Evolutionary conservation across 768 basidiomycete species (phyloP), one percentile per base, ranked within the genome.

Genomic region (Chalciporus piperatus): DNA sequence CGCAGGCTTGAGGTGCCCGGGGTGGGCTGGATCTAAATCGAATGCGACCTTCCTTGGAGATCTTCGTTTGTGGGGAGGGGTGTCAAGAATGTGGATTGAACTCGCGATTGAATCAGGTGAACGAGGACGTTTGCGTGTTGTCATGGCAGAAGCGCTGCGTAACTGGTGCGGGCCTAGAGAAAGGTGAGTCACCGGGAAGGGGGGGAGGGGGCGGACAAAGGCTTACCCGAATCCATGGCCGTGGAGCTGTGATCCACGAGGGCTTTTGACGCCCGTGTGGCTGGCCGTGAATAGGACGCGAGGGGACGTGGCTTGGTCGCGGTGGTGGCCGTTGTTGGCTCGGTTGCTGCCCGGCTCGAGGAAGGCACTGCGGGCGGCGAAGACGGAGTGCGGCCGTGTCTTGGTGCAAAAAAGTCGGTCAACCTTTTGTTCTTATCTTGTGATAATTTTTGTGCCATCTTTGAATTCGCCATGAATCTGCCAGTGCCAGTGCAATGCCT

Each of bases 371-470:
- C 49, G 14, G 33, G 16, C 6, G 42, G 47, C 28, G 19, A 28
- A 11, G 55, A 66, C 14, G 52, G 59, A 48, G 54, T 43, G 35
- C 35, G 35, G 25, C n/a, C n/a, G n/a, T 61, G 52, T 57, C 56
- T 71, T 38, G 70, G 73, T 33, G 64, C 25, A 50, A 82, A 82
- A 58, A 77, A 83, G 35, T 78, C 73, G 7, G 77, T 78, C 22
- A 83, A 47, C 23, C 54, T 71, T 35, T 51, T 61, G 54, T 61
- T 62, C 22, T 53, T 54, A 45, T 55, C 43, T 51, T 54, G 56
- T 44, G 20, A 17, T 0, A 51, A 25, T 7, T 52, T 46, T 64
- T 56, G 52, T 37, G 52, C 10, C 66, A 73, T 63, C 44, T 46
- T 50, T 19, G 39, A 17, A 27, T 45, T 41, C 14, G 45, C 23